Evolutionary conservation across 306 rosid genomes (phyloP).

Genomic region (Citrullus amarus): DNA sequence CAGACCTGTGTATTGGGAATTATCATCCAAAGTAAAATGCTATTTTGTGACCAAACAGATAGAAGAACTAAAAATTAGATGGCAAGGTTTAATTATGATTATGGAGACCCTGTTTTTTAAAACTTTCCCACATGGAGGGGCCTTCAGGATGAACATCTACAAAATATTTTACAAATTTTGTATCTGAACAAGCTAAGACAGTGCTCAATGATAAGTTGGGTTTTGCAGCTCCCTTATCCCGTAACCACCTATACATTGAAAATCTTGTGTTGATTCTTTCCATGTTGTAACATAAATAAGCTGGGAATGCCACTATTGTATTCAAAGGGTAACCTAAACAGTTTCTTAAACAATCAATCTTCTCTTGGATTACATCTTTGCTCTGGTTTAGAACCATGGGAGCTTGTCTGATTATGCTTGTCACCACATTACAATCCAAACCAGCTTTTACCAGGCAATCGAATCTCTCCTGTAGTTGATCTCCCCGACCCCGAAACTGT

Average conservation of each 20-base stretch:
- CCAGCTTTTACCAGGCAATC: slow-evolving; percentile 75
- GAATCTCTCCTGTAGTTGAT: slow-evolving; percentile 72
- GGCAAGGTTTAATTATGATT: not conserved
- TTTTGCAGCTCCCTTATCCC: slow-evolving; percentile 39
- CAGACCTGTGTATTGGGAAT: not conserved
- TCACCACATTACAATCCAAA: slow-evolving; percentile 43
- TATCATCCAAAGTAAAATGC: not conserved
- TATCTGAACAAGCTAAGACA: slow-evolving; percentile 43
- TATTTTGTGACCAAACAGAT: not conserved
- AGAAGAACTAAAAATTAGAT: not conserved
- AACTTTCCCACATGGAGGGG: slow-evolving; percentile 40
- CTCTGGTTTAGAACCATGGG: slow-evolving; percentile 53
- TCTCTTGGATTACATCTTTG: slow-evolving; percentile 38
- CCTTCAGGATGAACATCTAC: slow-evolving; percentile 69
- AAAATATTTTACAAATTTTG: slow-evolving; percentile 40
- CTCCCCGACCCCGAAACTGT: slow-evolving; percentile 62
- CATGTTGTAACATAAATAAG: slow-evolving; percentile 48
- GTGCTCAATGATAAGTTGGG: slow-evolving; percentile 44
- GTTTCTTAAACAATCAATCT: slow-evolving; percentile 40
- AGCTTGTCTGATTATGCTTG: slow-evolving; percentile 35
- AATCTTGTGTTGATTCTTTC: slow-evolving; percentile 38
- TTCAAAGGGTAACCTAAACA: slow-evolving; percentile 53
- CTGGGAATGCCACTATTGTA: slow-evolving; percentile 39
- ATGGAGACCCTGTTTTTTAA: slow-evolving; percentile 13
- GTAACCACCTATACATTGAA: slow-evolving; percentile 63